These are phyloP conservation scores for Haplosporangium sp. DNA, from an alignment of 371 early-diverging fungal genomes.

Conservation along the genomic window DNA sequence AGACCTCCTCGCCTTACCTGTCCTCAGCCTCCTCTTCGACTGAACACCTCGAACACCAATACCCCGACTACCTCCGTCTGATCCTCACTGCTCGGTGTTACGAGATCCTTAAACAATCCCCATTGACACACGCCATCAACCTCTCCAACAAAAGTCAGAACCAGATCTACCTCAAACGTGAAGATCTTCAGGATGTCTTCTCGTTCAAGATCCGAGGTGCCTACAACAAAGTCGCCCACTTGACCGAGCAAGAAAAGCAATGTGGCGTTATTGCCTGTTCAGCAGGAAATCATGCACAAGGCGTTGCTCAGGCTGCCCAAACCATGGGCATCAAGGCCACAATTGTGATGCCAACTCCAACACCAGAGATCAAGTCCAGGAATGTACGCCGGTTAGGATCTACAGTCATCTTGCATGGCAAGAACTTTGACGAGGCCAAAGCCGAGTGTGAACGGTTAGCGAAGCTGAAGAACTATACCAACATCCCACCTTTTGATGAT, in stretches of 20 bases:
- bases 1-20: no score
- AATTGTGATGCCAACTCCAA: slow-evolving; percentile 93
- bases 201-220: slow-evolving; percentile 98
- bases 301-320: slow-evolving; percentile 93
- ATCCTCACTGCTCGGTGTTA: slow-evolving; percentile 92
- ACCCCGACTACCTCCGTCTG: slow-evolving; percentile 90
- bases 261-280: slow-evolving; percentile 96
- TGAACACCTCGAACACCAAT: neutral
- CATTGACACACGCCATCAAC: slow-evolving; percentile 84
- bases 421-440: slow-evolving; percentile 96
- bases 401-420: slow-evolving; percentile 86
- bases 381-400: slow-evolving; percentile 96
- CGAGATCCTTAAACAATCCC: slow-evolving; percentile 92
- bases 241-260: slow-evolving; percentile 81
- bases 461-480: slow-evolving; percentile 76
- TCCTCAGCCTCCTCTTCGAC: no score
- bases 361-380: slow-evolving; percentile 83
- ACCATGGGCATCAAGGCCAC: slow-evolving; percentile 92
- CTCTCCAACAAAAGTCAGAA: slow-evolving; percentile 75
- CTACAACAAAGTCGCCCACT: slow-evolving; percentile 88
- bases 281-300: slow-evolving; percentile 97
- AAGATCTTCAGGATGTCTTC: slow-evolving; percentile 96
- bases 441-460: slow-evolving; percentile 80
- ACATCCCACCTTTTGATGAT: slow-evolving; percentile 97
- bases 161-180: slow-evolving; percentile 88